Percentiles rank a stretch among this genome's conserved stretches.
Evolutionary conservation across 2,329 filamentous ascomycete genomes (phyloP).

Genomic region (Pestalotiopsis sp.): DNA sequence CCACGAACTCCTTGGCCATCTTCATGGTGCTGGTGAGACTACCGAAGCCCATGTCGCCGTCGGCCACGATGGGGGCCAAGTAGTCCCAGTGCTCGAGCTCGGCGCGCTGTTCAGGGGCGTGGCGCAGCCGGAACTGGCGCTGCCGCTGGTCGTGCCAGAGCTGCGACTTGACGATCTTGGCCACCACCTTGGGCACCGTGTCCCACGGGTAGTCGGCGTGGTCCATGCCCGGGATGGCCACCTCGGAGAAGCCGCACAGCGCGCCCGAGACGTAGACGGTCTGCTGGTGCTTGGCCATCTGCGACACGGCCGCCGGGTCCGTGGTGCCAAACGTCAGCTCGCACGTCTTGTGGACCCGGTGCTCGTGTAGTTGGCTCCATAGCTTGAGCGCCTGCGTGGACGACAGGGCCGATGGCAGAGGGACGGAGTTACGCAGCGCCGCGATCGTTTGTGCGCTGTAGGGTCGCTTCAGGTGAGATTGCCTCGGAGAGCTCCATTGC

Average conservation of each 20-base stretch:
- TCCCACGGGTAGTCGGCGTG: constrained; percentile 45
- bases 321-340: constrained; percentile 42
- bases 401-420: constrained; percentile 28
- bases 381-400: constrained; percentile 37
- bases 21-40: constrained; percentile 41
- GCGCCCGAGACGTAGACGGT: constrained; percentile 44
- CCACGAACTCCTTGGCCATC: constrained; percentile 42
- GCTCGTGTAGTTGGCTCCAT: constrained; percentile 36
- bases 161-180: constrained; percentile 41
- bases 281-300: constrained; percentile 40
- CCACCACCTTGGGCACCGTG: constrained; percentile 41
- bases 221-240: constrained; percentile 39
- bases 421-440: constrained; percentile 32
- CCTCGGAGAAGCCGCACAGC: constrained; percentile 40
- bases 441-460: constrained; percentile 36
- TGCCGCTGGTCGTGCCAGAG: constrained; percentile 43
- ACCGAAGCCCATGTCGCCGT: constrained; percentile 46
- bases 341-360: constrained; percentile 34
- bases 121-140: constrained; percentile 36
- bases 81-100: constrained; percentile 40
- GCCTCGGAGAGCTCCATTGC: constrained; percentile 33
- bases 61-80: constrained; percentile 41
- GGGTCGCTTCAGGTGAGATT: constrained; percentile 32
- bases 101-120: constrained; percentile 30
- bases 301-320: constrained; percentile 35